Evolutionary conservation across 768 basidiomycete genomes (phyloP).

Genomic region (Paxillus ammoniavirescens): DNA sequence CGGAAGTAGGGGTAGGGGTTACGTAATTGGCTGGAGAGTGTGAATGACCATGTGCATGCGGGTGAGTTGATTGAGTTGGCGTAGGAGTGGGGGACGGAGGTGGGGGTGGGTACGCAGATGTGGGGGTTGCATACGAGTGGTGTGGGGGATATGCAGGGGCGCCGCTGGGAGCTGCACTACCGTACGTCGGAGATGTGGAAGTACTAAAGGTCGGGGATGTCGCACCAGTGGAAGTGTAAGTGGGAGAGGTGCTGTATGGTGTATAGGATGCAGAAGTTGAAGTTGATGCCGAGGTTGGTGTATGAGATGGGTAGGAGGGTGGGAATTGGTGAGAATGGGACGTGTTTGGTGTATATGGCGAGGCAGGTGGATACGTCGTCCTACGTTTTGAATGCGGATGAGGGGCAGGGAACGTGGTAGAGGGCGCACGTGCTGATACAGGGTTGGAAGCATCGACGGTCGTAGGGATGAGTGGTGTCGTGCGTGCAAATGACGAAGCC

Average conservation of each 20-base stretch:
- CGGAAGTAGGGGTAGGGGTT: slow-evolving; percentile 16
- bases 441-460: slow-evolving; percentile 20
- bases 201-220: slow-evolving; percentile 25
- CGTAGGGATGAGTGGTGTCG: slow-evolving; percentile 29
- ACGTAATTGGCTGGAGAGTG: slow-evolving; percentile 23
- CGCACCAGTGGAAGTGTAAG: slow-evolving; percentile 13
- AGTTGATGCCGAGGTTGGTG: slow-evolving; percentile 14
- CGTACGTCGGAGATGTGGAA: slow-evolving; percentile 20
- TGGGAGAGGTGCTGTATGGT: slow-evolving; percentile 19
- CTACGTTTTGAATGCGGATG: slow-evolving; percentile 19
- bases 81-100: slow-evolving; percentile 31
- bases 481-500: slow-evolving; percentile 21
- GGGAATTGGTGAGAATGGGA: slow-evolving; percentile 11
- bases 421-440: slow-evolving; percentile 5
- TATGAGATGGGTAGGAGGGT: slow-evolving; percentile 7
- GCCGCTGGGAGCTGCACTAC: slow-evolving; percentile 9
- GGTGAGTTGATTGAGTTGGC: slow-evolving; percentile 25
- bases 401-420: slow-evolving; percentile 10
- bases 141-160: slow-evolving; percentile 16
- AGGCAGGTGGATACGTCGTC: slow-evolving; percentile 16
- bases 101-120: slow-evolving; percentile 27
- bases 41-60: slow-evolving; percentile 9
- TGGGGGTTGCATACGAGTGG: slow-evolving; percentile 22
- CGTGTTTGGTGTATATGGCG: slow-evolving; percentile 20
- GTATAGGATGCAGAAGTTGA: slow-evolving; percentile 18